Evolutionary conservation across 192 early-diverging fungal species (phyloP).

Genomic region (Entophlyctis luteolus): DNA sequence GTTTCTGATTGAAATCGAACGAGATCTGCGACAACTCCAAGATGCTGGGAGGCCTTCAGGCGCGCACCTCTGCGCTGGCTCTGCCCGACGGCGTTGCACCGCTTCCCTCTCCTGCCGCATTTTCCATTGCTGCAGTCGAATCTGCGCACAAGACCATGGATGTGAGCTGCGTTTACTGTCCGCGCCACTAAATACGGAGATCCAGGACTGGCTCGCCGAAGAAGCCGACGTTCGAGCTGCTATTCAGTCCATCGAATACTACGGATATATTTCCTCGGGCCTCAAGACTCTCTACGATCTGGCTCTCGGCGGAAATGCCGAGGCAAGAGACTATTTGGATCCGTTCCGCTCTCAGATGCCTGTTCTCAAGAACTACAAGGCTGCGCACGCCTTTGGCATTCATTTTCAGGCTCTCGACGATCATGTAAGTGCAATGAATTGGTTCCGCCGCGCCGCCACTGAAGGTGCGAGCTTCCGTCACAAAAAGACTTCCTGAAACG

Average conservation of each 20-base stretch:
- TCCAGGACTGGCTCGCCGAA: neutral
- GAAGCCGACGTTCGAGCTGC: slow-evolving; percentile 11
- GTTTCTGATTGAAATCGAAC: neutral
- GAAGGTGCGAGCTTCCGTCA: neutral
- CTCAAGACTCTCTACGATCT: slow-evolving; percentile 17
- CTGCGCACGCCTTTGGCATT: slow-evolving; percentile 1
- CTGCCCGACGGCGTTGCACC: neutral
- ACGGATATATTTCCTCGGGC: slow-evolving; percentile 1
- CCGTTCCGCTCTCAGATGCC: neutral
- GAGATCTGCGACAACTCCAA: neutral
- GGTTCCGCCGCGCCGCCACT: slow-evolving; percentile 9
- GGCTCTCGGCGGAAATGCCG: slow-evolving; percentile 1
- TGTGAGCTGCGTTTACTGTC: neutral
- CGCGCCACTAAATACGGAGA: neutral
- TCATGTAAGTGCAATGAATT: slow-evolving; percentile 14
- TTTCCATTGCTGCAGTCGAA: slow-evolving; percentile 12
- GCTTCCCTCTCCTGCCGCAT: neutral
- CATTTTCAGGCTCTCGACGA: slow-evolving; percentile 9
- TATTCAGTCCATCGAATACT: slow-evolving; percentile 10
- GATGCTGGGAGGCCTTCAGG: neutral
- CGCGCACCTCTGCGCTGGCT: neutral
- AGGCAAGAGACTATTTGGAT: slow-evolving; percentile 22
- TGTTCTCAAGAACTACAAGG: neutral
- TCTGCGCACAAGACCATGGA: neutral
- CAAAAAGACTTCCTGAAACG: neutral